Percentiles rank a stretch among this genome's conserved stretches.
Conservation (phyloP, 495 filamentous ascomycete genomes). For the Xylaria palmicola region DNA sequence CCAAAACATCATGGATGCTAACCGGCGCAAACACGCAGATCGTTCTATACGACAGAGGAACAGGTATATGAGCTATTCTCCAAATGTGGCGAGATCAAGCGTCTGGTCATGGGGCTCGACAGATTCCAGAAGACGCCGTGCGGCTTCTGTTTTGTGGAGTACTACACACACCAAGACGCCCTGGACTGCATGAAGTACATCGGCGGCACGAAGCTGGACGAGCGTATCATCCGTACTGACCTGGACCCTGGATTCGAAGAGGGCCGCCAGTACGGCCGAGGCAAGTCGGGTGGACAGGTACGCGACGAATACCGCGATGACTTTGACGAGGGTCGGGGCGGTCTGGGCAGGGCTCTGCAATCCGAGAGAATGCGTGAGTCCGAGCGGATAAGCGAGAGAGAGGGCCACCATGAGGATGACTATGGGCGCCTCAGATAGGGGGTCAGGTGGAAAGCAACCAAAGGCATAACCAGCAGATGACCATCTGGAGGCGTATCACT, state of each 20-base stretch:
- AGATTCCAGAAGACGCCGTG: slow-evolving; percentile 96
- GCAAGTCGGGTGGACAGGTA: slow-evolving; percentile 95
- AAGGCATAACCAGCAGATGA: too few species aligned
- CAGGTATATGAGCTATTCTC: slow-evolving; percentile 97
- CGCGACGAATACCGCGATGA: slow-evolving; percentile 97
- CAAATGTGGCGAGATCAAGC: slow-evolving; percentile 97
- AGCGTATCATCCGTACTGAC: slow-evolving; percentile 95
- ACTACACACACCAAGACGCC: slow-evolving; percentile 95
- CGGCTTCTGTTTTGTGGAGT: slow-evolving; percentile 99
- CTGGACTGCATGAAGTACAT: slow-evolving; percentile 98
- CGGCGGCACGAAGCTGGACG: slow-evolving; percentile 97
- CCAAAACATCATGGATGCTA: neutral
- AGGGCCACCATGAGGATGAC: slow-evolving; percentile 46
- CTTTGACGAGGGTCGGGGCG: slow-evolving; percentile 91
- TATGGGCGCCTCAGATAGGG: slow-evolving; percentile 47
- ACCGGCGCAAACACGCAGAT: slow-evolving; percentile 51
- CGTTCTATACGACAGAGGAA: slow-evolving; percentile 99
- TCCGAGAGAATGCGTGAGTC: slow-evolving; percentile 60
- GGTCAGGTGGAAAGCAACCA: too few species aligned
- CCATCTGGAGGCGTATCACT: too few species aligned
- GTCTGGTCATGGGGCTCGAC: slow-evolving; percentile 97
- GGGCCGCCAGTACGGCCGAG: slow-evolving; percentile 84
- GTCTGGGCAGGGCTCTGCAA: slow-evolving; percentile 64
- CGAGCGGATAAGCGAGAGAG: slow-evolving; percentile 36
- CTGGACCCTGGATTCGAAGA: slow-evolving; percentile 94